Evolutionary conservation across 192 early-diverging fungal genomes (phyloP), one percentile per base, ranked within the genome.

Genomic region (Coemansia sp.): DNA sequence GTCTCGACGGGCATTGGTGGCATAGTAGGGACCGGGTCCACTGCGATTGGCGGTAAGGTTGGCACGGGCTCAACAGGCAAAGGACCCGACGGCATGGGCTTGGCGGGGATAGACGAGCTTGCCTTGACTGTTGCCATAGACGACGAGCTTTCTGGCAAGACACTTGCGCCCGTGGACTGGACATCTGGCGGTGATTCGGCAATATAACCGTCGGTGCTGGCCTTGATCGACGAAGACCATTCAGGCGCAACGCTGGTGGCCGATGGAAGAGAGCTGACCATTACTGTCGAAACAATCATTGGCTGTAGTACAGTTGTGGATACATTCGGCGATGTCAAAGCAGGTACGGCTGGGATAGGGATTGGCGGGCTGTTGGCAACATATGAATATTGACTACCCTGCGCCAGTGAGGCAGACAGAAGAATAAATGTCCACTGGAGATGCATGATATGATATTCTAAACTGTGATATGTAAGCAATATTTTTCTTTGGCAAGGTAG

Each of bases 381-480:
- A 70, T 84, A 84, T 42, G 73, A 68, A 8, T 71, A 68, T 40
- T 62, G 63, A 15, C 70, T 77, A 24, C 65, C 71, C 38, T 73
- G 73, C 16, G 74, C 77, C 54, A 78, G 46, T 6, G 77, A 52
- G 18, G 66, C 70, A 1, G 70, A 66, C 43, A 74, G 59, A 10
- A 75, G 59, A 57, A 78, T 63, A 70, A 75, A 84, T 67, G 81
- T 84, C 73, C 73, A 78, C 65, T 76, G 51, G 41, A 84, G 67
- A 46, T 71, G 52, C 81, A 84, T 84, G 52, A 2, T 76, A 40
- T 12, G 33, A 24, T 64, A 64, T 18, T 64, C 9, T 31, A 42
- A 41, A 7, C 62, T 63, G 27, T 34, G 47, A 27, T n/a, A 24
- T 47, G 27, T 7, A n/a, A 42, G 64, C 12, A 24, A 49, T 20